Conservation (phyloP, 441 rosid genomes). For the California macrophylla region DNA sequence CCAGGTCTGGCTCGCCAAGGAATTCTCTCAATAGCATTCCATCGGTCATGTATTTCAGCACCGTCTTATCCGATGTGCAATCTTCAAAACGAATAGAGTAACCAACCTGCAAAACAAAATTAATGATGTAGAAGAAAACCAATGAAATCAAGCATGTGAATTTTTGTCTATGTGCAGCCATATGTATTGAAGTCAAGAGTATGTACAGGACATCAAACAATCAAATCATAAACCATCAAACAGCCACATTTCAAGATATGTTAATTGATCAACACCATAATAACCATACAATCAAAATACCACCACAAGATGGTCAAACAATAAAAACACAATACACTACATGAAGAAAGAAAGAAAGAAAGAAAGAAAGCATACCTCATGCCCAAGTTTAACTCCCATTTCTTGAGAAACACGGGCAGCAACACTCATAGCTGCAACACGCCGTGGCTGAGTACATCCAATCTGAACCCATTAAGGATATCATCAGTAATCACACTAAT, state of each 20-base stretch:
- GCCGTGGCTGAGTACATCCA: conserved; percentile 94
- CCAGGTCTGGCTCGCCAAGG: conserved; percentile 88
- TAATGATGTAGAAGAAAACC: neutral
- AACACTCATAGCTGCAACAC: conserved; percentile 99
- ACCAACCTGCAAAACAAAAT: conserved; percentile 46
- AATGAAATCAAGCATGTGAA: neutral
- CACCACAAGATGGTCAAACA: neutral
- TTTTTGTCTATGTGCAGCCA: neutral
- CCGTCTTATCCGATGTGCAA: conserved; percentile 91
- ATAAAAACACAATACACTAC: neutral
- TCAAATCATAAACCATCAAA: neutral
- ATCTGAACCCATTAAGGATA: conserved; percentile 30
- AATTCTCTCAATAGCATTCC: conserved; percentile 95
- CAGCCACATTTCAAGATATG: neutral
- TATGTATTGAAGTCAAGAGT: neutral
- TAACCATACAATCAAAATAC: neutral
- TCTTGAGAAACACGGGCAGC: conserved; percentile 98
- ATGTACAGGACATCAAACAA: neutral
- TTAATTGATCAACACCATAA: neutral
- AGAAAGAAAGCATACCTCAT: conserved; percentile 41
- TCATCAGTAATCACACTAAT: neutral
- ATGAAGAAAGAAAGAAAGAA: conserved; percentile 15
- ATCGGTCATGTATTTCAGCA: conserved; percentile 93
- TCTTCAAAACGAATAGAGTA: conserved; percentile 96
- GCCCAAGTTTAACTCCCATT: conserved; percentile 96